Conservation (phyloP, 2,329 filamentous ascomycete species). For the Aureobasidium sp. region DNA sequence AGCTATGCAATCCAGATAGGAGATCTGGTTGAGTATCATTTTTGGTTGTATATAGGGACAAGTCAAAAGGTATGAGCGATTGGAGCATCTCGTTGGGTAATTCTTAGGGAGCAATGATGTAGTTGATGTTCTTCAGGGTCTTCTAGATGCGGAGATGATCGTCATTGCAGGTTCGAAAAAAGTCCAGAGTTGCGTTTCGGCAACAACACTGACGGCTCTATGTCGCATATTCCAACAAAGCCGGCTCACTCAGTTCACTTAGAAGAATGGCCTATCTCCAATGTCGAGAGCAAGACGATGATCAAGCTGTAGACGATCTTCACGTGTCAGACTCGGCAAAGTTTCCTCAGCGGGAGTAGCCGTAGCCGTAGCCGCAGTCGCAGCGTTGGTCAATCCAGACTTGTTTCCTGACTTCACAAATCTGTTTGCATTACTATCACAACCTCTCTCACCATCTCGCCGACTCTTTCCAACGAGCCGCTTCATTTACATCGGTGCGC, state of each 20-base stretch:
- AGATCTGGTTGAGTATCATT: constrained; percentile 69
- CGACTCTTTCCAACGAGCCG: not conserved
- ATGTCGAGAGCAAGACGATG: no score
- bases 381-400: not conserved
- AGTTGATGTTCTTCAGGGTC: constrained; percentile 5
- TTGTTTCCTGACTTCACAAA: not conserved
- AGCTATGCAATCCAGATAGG: constrained; percentile 64
- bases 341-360: not conserved
- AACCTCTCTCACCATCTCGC: not conserved
- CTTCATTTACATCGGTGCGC: not conserved
- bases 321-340: not conserved
- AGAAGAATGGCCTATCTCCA: no score
- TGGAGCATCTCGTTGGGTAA: not conserved
- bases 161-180: not conserved
- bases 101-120: constrained; percentile 5
- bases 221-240: no score
- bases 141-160: constrained; percentile 2
- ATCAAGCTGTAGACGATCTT: not conserved
- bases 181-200: not conserved
- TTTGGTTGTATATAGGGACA: constrained; percentile 13
- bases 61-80: not conserved
- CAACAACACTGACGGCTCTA: no score
- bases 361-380: not conserved
- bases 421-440: not conserved
- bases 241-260: no score